Evolutionary conservation across 768 basidiomycete species (phyloP).

Genomic region (Amanita brunnescens): DNA sequence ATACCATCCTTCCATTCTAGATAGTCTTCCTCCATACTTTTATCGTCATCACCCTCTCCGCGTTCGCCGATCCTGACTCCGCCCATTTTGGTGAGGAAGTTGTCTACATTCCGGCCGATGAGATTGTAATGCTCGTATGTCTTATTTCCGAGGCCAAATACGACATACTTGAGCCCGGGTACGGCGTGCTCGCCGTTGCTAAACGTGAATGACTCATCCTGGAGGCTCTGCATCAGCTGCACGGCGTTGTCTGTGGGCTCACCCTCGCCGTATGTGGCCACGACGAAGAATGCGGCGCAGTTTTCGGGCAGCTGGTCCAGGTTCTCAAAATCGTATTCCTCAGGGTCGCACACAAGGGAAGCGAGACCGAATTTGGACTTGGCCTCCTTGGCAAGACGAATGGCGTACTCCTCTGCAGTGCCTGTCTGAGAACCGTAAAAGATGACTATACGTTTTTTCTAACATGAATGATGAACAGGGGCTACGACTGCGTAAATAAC

Average conservation of each 20-base stretch:
- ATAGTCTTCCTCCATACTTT: slow-evolving; percentile 99
- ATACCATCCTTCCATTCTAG: slow-evolving; percentile 98
- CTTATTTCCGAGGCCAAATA: slow-evolving; percentile 88
- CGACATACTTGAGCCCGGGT: slow-evolving; percentile 84
- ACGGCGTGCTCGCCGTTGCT: slow-evolving; percentile 69
- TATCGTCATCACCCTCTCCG: slow-evolving; percentile 98
- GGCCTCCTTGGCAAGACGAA: slow-evolving; percentile 95
- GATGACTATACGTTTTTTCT: slow-evolving; percentile 97
- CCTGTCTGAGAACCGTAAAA: slow-evolving; percentile 99
- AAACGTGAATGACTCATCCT: slow-evolving; percentile 84
- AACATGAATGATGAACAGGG: slow-evolving; percentile 5
- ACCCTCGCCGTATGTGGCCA: slow-evolving; percentile 98
- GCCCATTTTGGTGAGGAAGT: slow-evolving; percentile 67
- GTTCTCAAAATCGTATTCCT: slow-evolving; percentile 98
- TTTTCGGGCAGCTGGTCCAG: slow-evolving; percentile 87
- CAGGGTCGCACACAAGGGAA: slow-evolving; percentile 95
- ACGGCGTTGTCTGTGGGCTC: slow-evolving; percentile 99
- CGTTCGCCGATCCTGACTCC: slow-evolving; percentile 78
- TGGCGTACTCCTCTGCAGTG: slow-evolving; percentile 97
- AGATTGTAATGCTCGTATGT: slow-evolving; percentile 97
- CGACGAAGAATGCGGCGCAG: slow-evolving; percentile 84
- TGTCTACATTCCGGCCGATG: slow-evolving; percentile 75
- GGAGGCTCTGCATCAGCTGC: slow-evolving; percentile 84
- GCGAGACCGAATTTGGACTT: slow-evolving; percentile 94
- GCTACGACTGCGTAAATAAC: slow-evolving; percentile 6